Evolutionary conservation across 2,329 filamentous ascomycete genomes (phyloP).

Genomic region (Hymenoscyphus linearis): DNA sequence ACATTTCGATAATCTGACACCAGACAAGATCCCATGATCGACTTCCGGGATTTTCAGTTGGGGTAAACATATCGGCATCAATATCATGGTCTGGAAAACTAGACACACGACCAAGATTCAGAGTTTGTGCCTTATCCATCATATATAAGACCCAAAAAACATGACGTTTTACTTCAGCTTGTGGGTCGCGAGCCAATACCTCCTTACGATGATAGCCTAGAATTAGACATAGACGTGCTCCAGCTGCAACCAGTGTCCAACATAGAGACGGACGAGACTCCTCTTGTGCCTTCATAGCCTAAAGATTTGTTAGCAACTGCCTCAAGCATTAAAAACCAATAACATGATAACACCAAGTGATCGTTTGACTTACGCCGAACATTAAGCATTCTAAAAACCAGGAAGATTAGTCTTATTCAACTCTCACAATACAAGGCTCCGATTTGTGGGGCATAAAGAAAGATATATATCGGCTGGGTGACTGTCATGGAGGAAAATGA

Average conservation of each 20-base stretch:
- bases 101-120: constrained; percentile 15
- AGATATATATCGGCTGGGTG: background rate
- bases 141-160: constrained; percentile 19
- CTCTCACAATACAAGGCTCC: too few species aligned
- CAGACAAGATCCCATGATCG: constrained; percentile 13
- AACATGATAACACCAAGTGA: background rate
- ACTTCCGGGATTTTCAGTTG: constrained; percentile 4
- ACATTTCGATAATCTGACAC: constrained; percentile 11
- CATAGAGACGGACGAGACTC: constrained; percentile 14
- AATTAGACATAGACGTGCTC: constrained; percentile 15
- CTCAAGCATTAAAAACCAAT: background rate
- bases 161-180: constrained; percentile 15
- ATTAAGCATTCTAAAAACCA: constrained; percentile 15
- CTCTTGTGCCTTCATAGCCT: constrained; percentile 16
- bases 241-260: constrained; percentile 16
- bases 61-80: constrained; percentile 13
- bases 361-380: constrained; percentile 11
- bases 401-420: background rate
- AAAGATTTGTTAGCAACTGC: background rate
- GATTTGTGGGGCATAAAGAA: too few species aligned
- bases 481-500: constrained; percentile 5
- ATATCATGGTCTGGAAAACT: constrained; percentile 18
- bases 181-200: constrained; percentile 9
- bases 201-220: constrained; percentile 17
- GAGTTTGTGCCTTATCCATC: constrained; percentile 17